Percentiles rank a stretch among this genome's conserved stretches.
These are phyloP conservation scores for Emmonsiellopsis sp. DNA, from an alignment of 2,329 filamentous ascomycete genomes.

Conservation along the genomic window DNA sequence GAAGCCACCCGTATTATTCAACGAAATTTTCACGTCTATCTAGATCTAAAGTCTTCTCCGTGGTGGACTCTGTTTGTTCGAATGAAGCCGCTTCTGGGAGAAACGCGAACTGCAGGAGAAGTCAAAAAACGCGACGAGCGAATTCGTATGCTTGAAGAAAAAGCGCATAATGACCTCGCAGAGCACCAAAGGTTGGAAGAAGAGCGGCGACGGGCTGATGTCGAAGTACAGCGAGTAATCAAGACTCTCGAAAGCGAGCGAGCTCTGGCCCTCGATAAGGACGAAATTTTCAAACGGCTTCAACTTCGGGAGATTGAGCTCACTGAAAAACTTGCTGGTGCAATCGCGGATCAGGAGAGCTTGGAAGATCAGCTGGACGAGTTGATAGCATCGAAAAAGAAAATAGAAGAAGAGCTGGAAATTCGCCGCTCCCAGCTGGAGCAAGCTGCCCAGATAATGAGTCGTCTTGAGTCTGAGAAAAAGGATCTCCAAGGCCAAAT, in stretches of 20 bases:
- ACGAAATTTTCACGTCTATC: conserved; percentile 84
- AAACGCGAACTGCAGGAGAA: conserved; percentile 82
- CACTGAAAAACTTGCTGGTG: conserved; percentile 82
- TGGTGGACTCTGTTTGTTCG: conserved; percentile 96
- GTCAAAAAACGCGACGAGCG: conserved; percentile 92
- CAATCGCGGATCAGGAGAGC: conserved; percentile 86
- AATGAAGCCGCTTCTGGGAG: conserved; percentile 90
- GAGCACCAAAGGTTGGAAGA: conserved; percentile 79
- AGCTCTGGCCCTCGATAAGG: conserved; percentile 91
- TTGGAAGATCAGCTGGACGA: conserved; percentile 90
- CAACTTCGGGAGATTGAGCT: conserved; percentile 86
- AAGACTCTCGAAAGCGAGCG: conserved; percentile 93
- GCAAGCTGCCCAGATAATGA: conserved; percentile 81
- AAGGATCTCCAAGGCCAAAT: conserved; percentile 59
- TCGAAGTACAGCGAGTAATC: conserved; percentile 80
- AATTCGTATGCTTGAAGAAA: conserved; percentile 77
- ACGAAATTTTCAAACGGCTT: conserved; percentile 96
- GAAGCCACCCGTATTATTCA: conserved; percentile 94
- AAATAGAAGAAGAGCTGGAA: conserved; percentile 74
- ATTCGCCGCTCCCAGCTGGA: conserved; percentile 73
- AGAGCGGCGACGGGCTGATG: conserved; percentile 75
- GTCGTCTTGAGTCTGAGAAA: conserved; percentile 79
- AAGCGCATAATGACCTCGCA: conserved; percentile 66
- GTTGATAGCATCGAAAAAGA: conserved; percentile 79
- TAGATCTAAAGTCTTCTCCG: conserved; percentile 79